Percentiles rank a stretch among this genome's conserved stretches.
Evolutionary conservation across 106 monocot genomes (phyloP).

Genomic region (Dioscorea zingiberensis): DNA sequence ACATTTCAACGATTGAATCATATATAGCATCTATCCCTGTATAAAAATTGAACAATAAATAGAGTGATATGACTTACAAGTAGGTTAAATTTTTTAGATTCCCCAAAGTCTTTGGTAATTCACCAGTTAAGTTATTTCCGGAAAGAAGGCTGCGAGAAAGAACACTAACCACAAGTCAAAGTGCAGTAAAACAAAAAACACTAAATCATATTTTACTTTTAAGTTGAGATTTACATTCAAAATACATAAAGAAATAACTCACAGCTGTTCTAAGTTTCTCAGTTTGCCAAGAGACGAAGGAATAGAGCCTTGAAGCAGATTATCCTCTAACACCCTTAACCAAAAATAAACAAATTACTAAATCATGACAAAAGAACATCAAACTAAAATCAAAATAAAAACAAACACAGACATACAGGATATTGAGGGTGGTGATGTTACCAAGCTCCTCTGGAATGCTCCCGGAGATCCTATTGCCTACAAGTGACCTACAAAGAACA

Average conservation of each 20-base stretch:
- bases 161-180: background rate
- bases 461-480: conserved; percentile 38
- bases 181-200: background rate
- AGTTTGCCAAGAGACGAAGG: conserved; percentile 21
- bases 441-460: conserved; percentile 39
- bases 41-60: background rate
- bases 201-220: background rate
- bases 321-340: background rate
- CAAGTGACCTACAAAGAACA: conserved; percentile 20
- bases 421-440: conserved; percentile 26
- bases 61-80: conserved; percentile 13
- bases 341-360: background rate
- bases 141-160: conserved; percentile 7
- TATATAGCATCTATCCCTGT: too few species aligned
- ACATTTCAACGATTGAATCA: too few species aligned
- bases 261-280: conserved; percentile 16
- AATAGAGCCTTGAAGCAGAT: conserved; percentile 21
- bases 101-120: conserved; percentile 22
- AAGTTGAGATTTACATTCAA: background rate
- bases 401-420: conserved; percentile 27
- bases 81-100: conserved; percentile 26
- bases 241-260: background rate
- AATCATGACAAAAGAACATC: background rate
- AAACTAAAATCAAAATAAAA: background rate
- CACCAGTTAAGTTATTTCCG: conserved; percentile 21